These are phyloP conservation scores for Ophiostoma perfectum DNA, from an alignment of 2,329 filamentous ascomycete species.

Conservation along the genomic window DNA sequence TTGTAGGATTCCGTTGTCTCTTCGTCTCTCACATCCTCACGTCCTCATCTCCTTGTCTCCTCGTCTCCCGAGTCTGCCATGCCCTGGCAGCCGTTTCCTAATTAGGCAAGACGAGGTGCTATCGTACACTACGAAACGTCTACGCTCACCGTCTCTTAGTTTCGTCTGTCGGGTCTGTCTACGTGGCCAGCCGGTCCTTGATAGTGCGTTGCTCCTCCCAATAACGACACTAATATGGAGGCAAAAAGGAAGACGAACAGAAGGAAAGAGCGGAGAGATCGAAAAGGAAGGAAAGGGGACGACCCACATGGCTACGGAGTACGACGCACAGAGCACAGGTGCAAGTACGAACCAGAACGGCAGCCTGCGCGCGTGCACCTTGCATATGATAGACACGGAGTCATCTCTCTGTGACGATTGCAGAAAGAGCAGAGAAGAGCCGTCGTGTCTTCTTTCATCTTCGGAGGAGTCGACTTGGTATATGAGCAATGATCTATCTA, in stretches of 20 bases:
- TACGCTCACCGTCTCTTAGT: slow-evolving; percentile 9
- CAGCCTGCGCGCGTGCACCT: slow-evolving; percentile 10
- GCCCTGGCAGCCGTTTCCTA: slow-evolving; percentile 8
- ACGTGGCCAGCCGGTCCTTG: not conserved
- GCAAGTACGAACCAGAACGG: not conserved
- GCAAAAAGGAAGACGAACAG: not conserved
- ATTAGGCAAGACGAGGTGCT: slow-evolving; percentile 10
- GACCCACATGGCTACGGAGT: slow-evolving; percentile 9
- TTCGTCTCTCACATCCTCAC: not conserved
- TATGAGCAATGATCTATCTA: no score
- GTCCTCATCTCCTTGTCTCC: not conserved
- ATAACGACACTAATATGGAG: slow-evolving; percentile 1
- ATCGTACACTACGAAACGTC: not conserved
- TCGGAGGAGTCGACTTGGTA: not conserved
- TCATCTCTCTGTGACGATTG: not conserved
- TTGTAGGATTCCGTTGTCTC: not conserved
- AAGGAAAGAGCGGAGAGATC: slow-evolving; percentile 11
- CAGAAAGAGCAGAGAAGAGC: not conserved
- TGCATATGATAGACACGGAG: not conserved
- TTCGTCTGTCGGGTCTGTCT: not conserved
- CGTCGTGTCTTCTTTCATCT: no score
- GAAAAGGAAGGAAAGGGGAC: not conserved
- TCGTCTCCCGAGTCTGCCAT: not conserved
- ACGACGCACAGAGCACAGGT: slow-evolving; percentile 4
- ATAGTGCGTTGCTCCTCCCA: not conserved